Base-by-base conservation (phyloP, 768 basidiomycete species). In the Thelephora ganbajun region DNA sequence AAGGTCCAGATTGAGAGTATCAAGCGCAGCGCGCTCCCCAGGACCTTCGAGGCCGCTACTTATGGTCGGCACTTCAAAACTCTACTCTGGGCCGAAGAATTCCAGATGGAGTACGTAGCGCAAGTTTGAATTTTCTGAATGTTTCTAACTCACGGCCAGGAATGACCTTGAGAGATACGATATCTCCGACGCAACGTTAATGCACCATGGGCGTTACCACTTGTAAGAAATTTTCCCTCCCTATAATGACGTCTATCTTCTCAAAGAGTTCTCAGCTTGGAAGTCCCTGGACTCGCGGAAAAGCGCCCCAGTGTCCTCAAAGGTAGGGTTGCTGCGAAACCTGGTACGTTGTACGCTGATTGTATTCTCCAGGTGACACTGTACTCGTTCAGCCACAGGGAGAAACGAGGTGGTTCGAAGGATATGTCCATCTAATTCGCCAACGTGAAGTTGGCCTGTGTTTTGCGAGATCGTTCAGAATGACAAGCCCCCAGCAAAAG, bases 391-490 rank as follows among this genome's bases (percentile, higher is more conserved):
- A 72, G 51, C 65, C 50, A 16, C 57, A 63, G 19, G 68, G 66
- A 19, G 57, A 65, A 3, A 53, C 55, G 0, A 67, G 67, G 23
- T 81, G 77, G 77, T 77, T 63, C 47, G 71, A 74, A 57, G 80
- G 80, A 12, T 67, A 68, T 35, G 79, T 81, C 4, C 77, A 79
- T 45, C 57, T 66, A 5, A 67, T 80, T 11, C 68, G 63, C 26
- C 59, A 69, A 49, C 60, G 63, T 7, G 66, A 73, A 59, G 76
- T 83, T 6, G 70, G 67, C 1, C 63, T 83, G 0, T 61, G 66
- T 13, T 77, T 82, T 49, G 49, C 58, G 48, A 45, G 16, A 1
- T 64, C 65, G 3, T 83, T 82, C 59, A 22, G 39, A 41, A 14
- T 16, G 16, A 51, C 51, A 18, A 60, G 57, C 5, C 64, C 59